Conservation (phyloP, 2,329 filamentous ascomycete genomes). For the Nigrospora oryzae region DNA sequence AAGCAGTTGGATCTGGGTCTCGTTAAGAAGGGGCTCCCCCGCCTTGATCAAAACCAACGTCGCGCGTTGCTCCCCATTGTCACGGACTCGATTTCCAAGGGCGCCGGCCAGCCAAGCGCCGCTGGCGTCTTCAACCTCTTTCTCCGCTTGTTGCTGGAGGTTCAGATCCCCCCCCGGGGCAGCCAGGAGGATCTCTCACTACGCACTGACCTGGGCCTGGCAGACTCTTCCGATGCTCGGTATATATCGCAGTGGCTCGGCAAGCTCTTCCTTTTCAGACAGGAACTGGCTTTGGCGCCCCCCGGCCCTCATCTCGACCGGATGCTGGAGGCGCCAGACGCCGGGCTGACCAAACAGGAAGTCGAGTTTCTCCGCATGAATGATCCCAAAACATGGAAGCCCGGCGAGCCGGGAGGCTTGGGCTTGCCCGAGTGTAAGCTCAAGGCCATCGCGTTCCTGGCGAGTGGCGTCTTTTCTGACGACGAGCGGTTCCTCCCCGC, state of each 20-base stretch:
- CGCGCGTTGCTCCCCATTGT: slow-evolving; percentile 64
- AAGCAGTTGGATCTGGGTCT: slow-evolving; percentile 85
- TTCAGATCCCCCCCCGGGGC: slow-evolving; percentile 66
- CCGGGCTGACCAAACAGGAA: slow-evolving; percentile 58
- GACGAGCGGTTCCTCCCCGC: slow-evolving; percentile 76
- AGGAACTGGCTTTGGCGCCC: slow-evolving; percentile 25
- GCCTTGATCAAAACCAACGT: slow-evolving; percentile 49
- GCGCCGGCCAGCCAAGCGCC: slow-evolving; percentile 38
- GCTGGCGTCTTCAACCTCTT: slow-evolving; percentile 74
- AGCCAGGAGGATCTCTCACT: slow-evolving; percentile 69
- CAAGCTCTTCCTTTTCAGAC: slow-evolving; percentile 64
- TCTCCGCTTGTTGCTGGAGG: slow-evolving; percentile 63
- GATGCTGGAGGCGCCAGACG: slow-evolving; percentile 22
- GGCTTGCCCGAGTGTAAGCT: slow-evolving; percentile 64
- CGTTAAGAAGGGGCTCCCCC: slow-evolving; percentile 68
- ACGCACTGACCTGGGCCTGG: slow-evolving; percentile 57
- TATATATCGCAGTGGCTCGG: slow-evolving; percentile 71
- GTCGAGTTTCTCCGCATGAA: slow-evolving; percentile 61
- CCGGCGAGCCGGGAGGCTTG: slow-evolving; percentile 48
- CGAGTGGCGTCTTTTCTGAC: slow-evolving; percentile 80
- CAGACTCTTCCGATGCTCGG: slow-evolving; percentile 57
- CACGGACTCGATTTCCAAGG: slow-evolving; percentile 56
- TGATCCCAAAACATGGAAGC: slow-evolving; percentile 63
- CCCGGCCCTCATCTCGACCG: slow-evolving; percentile 13
- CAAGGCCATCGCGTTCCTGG: slow-evolving; percentile 61